Base-by-base conservation (phyloP, 2,329 filamentous ascomycete genomes). In the Rhynchosporium graminicola region DNA sequence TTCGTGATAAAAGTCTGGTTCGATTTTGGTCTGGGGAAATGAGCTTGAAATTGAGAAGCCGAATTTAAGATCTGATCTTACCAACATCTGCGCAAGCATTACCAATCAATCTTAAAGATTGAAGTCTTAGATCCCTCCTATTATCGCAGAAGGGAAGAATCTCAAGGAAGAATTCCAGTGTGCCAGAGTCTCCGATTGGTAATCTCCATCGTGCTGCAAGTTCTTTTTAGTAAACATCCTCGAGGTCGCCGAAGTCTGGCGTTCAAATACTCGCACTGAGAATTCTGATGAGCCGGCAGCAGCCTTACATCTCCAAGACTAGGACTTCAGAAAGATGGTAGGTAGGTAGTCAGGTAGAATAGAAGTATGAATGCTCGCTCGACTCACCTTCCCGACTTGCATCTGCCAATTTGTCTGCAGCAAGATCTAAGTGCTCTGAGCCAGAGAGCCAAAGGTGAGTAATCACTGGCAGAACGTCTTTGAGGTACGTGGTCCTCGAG, bases 321-420 rank as follows among this genome's bases (percentile, higher is more conserved):
- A 20, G 20, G 20, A 20, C 20, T 20, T 20, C 20, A 20, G 20
- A 20, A 20, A 20, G 20, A 20, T 20, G 20, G 20, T 20, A 20
- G 20, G 20, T 20, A 20, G 20, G 20, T 20, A 20, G 20, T 20
- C 20, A 20, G 20, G 20, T 20, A 20, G 20, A 20, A 20, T 20
- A 20, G 20, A 48, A 31, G 12, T 29, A 26, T 5, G 20, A n/a
- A 6, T 13, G 6, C 7, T 6, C 12, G n/a, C 20, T n/a, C 12
- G 38, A 52, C 50, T 52, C 12, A 52, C 50, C 15, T 52, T 52
- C 50, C 36, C 50, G 50, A 52, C 50, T 38, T 20, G 50, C 29
- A 52, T 52, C 50, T 52, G 50, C 50, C 15, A 52, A 26, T 52
- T 52, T 52, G 33, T 52, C 50, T 3, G 50, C 13, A 3, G 50